Conservation (phyloP, 2,329 filamentous ascomycete genomes). For the Fusarium verrucosum region DNA sequence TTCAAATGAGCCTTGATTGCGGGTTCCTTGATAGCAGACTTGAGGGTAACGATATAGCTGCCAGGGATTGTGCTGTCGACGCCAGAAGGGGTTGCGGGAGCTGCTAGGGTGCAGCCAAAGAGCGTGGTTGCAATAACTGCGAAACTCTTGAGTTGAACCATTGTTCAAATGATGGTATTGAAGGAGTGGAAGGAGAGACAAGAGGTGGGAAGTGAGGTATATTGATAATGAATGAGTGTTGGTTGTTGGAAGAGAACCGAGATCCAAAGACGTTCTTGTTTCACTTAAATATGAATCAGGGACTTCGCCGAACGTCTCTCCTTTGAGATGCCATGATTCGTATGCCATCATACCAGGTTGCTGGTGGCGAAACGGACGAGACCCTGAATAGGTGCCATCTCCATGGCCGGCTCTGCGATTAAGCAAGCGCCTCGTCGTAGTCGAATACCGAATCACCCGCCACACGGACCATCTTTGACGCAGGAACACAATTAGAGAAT, state of each 20-base stretch:
- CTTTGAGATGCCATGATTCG: not conserved
- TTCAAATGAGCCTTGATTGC: constrained; percentile 59
- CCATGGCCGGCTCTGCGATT: not conserved
- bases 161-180: constrained; percentile 22
- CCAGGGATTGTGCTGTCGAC: constrained; percentile 45
- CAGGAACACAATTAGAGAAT: constrained; percentile 17
- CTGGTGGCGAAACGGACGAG: constrained; percentile 11
- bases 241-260: not conserved
- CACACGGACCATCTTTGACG: constrained; percentile 8
- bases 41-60: constrained; percentile 71
- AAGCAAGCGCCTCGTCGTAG: constrained; percentile 1
- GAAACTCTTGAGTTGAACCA: constrained; percentile 45
- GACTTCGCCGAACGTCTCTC: not conserved
- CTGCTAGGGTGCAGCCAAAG: constrained; percentile 34
- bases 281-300: constrained; percentile 19
- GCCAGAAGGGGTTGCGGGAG: constrained; percentile 24
- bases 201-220: not conserved
- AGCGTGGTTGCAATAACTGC: constrained; percentile 40
- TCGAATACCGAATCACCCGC: constrained; percentile 10
- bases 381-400: constrained; percentile 11
- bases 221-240: constrained; percentile 13
- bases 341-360: not conserved
- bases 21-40: constrained; percentile 56
- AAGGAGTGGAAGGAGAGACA: constrained; percentile 1
- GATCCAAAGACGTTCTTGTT: not conserved